Conservation (phyloP, 148 eudicot genomes). For the Rheum nobile region DNA sequence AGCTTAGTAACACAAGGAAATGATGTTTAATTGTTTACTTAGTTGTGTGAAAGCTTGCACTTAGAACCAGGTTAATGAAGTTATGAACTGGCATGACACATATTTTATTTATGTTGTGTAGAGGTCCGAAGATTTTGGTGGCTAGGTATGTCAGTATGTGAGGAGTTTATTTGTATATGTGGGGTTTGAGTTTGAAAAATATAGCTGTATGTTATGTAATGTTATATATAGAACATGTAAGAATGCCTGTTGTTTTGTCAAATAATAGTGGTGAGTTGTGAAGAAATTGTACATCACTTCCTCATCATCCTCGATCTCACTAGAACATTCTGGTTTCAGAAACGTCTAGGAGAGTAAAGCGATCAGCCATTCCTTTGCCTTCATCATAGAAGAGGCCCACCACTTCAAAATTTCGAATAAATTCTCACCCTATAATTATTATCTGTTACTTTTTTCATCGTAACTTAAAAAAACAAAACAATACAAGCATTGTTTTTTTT, state of each 20-base stretch:
- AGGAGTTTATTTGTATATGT: neutral
- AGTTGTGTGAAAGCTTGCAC: neutral
- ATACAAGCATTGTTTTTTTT: no score
- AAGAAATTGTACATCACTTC: neutral
- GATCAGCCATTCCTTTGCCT: neutral
- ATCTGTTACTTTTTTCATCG: neutral
- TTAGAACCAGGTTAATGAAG: no score
- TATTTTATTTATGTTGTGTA: conserved; percentile 1
- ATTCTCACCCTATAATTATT: neutral
- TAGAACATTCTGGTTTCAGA: neutral
- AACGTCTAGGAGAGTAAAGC: neutral
- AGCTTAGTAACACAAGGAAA: neutral
- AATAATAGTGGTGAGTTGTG: no score
- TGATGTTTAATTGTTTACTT: neutral
- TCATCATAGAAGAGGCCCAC: neutral
- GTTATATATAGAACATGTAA: neutral
- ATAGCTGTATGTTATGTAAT: neutral
- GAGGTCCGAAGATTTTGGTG: neutral
- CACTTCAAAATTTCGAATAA: neutral
- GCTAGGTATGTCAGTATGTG: neutral
- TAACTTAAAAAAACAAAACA: neutral
- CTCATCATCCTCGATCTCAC: neutral
- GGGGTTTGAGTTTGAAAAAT: neutral
- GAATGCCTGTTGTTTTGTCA: no score
- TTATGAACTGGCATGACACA: neutral